Evolutionary conservation across 805 yeast species (phyloP).

Genomic region (Starmerella bacillaris): DNA sequence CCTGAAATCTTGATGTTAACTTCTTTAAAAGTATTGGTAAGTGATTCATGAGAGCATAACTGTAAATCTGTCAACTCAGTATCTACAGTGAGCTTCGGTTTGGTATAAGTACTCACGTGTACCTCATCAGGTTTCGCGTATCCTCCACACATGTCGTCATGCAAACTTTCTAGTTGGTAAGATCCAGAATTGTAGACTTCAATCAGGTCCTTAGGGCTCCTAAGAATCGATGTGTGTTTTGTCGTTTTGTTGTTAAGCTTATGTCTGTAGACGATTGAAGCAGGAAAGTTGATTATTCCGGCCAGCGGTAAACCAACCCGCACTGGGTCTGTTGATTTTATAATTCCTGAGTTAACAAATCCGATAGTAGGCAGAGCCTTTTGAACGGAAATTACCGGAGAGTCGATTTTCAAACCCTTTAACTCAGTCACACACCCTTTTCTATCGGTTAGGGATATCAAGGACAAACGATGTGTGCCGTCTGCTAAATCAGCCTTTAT

Average conservation of each 20-base stretch:
- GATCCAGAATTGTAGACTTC: slow-evolving; percentile 30
- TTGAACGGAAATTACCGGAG: slow-evolving; percentile 49
- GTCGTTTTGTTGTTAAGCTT: neutral
- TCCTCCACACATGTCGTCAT: slow-evolving; percentile 38
- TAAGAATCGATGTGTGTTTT: neutral
- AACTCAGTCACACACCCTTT: slow-evolving; percentile 61
- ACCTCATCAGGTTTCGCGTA: slow-evolving; percentile 24
- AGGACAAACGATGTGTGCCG: slow-evolving; percentile 49
- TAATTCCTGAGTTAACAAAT: slow-evolving; percentile 27
- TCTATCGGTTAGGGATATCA: slow-evolving; percentile 54
- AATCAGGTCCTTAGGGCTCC: slow-evolving; percentile 13
- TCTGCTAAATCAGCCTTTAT: slow-evolving; percentile 26
- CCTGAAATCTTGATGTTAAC: slow-evolving; percentile 10
- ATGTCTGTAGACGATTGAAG: slow-evolving; percentile 8
- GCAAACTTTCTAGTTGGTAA: slow-evolving; percentile 30
- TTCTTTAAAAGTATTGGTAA: neutral
- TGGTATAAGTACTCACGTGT: slow-evolving; percentile 29
- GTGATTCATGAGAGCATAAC: slow-evolving; percentile 10
- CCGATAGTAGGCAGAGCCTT: slow-evolving; percentile 46
- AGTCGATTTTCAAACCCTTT: slow-evolving; percentile 29
- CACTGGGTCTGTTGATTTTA: slow-evolving; percentile 26
- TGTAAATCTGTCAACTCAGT: slow-evolving; percentile 11
- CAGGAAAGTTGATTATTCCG: slow-evolving; percentile 8
- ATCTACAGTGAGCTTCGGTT: slow-evolving; percentile 29
- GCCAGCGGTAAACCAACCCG: slow-evolving; percentile 1